These are phyloP conservation scores for Malus asiatica DNA, from an alignment of 306 rosid genomes.

Conservation along the genomic window DNA sequence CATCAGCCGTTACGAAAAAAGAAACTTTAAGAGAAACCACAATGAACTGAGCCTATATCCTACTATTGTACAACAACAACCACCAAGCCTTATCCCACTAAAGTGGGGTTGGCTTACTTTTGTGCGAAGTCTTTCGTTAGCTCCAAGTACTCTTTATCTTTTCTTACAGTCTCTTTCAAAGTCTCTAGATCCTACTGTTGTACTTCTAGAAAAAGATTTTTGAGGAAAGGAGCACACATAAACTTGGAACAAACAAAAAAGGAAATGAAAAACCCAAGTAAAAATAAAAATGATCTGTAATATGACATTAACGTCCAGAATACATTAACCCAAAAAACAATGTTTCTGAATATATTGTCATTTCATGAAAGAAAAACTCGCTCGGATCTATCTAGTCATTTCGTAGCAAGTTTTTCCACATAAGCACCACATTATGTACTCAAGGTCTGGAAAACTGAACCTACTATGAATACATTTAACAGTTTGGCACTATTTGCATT, in stretches of 20 bases:
- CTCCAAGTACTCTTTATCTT: too few relatives aligned
- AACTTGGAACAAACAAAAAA: not conserved
- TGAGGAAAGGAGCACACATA: not conserved
- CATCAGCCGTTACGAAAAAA: not conserved
- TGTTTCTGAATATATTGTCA: not conserved
- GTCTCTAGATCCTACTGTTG: too few relatives aligned
- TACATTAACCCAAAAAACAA: not conserved
- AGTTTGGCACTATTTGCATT: constrained; percentile 26
- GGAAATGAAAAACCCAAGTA: not conserved
- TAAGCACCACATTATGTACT: constrained; percentile 8
- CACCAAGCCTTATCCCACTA: too few relatives aligned
- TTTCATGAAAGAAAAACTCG: not conserved
- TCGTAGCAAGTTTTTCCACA: not conserved
- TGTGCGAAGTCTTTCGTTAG: too few relatives aligned
- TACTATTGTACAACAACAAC: not conserved
- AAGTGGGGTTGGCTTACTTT: too few relatives aligned
- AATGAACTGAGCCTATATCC: not conserved
- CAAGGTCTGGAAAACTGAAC: constrained; percentile 5
- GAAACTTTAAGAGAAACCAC: not conserved
- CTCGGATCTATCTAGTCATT: not conserved
- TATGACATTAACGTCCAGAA: not conserved
- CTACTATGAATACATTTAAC: constrained; percentile 17
- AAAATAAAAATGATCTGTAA: too few relatives aligned
- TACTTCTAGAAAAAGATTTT: not conserved
- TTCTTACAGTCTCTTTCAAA: too few relatives aligned